A percentile compares a stretch with the other conserved stretches of the same genome.
Conservation (phyloP, 1,284 basidiomycete genomes). For the Cutaneotrichosporon sp. region DNA sequence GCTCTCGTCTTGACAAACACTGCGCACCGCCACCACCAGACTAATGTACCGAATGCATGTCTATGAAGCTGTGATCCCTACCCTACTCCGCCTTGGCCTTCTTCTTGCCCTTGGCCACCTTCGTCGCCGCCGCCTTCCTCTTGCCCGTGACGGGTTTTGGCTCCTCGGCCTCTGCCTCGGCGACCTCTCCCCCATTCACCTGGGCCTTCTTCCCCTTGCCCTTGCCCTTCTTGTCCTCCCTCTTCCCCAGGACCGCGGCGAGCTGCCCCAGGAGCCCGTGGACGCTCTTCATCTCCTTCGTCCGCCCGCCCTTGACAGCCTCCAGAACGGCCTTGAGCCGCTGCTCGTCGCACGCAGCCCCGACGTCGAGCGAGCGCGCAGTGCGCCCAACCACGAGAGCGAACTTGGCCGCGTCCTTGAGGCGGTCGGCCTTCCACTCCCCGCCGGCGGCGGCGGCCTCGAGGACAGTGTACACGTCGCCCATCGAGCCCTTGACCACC, state of each 20-base stretch:
- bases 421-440: constrained; percentile 63
- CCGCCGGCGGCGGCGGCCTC: constrained; percentile 56
- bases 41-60: constrained; percentile 13
- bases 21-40: neutral
- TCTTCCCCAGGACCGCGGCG: constrained; percentile 43
- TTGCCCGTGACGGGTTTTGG: constrained; percentile 24
- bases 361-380: constrained; percentile 53
- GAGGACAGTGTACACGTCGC: constrained; percentile 61
- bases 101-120: constrained; percentile 21
- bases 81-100: constrained; percentile 21
- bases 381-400: constrained; percentile 67
- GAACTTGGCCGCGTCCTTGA: constrained; percentile 79
- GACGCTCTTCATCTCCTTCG: constrained; percentile 58
- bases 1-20: no score
- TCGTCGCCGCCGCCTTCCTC: constrained; percentile 21
- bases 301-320: constrained; percentile 55
- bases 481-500: constrained; percentile 61
- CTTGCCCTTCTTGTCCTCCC: constrained; percentile 28
- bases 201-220: constrained; percentile 15
- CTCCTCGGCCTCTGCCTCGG: constrained; percentile 19
- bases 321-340: constrained; percentile 40
- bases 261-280: constrained; percentile 60
- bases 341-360: constrained; percentile 9
- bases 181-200: constrained; percentile 9
- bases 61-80: constrained; percentile 15